A percentile compares a stretch with the other conserved stretches of the same genome.
Evolutionary conservation across 2,329 filamentous ascomycete species (phyloP).

Genomic region (Cercospora citrullina): DNA sequence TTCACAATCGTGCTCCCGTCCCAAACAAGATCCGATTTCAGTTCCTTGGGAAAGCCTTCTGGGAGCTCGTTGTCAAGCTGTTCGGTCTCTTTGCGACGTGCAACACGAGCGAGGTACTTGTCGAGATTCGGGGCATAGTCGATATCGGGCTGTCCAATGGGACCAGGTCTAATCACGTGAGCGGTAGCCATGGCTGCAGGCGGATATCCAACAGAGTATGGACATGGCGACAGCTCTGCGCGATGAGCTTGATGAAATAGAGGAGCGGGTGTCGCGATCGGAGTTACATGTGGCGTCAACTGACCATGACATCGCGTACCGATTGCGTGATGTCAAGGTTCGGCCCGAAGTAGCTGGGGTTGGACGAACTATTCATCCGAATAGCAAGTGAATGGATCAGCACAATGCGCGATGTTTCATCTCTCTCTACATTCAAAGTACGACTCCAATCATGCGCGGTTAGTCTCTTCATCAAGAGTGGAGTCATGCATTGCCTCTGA

Average conservation of each 20-base stretch:
- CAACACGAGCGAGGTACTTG: conserved; percentile 56
- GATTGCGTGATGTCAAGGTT: conserved; percentile 13
- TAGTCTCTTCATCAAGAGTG: background rate
- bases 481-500: background rate
- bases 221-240: background rate
- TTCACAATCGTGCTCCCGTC: conserved; percentile 53
- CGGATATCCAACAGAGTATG: background rate
- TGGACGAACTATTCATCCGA: background rate
- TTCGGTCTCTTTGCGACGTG: conserved; percentile 48
- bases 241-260: conserved; percentile 5
- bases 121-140: conserved; percentile 56
- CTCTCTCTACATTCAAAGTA: background rate
- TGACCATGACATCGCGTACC: conserved; percentile 1
- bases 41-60: conserved; percentile 51
- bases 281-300: conserved; percentile 12
- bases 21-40: conserved; percentile 58
- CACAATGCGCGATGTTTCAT: background rate
- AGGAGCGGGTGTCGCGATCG: conserved; percentile 5
- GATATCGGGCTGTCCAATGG: conserved; percentile 56
- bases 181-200: conserved; percentile 18
- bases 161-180: conserved; percentile 19
- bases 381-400: background rate
- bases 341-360: background rate
- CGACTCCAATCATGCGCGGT: background rate
- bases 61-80: conserved; percentile 46